A percentile compares a stretch with the other conserved stretches of the same genome.
These are phyloP conservation scores for Floccularia luteovirens DNA, from an alignment of 768 basidiomycete genomes.

Conservation along the genomic window DNA sequence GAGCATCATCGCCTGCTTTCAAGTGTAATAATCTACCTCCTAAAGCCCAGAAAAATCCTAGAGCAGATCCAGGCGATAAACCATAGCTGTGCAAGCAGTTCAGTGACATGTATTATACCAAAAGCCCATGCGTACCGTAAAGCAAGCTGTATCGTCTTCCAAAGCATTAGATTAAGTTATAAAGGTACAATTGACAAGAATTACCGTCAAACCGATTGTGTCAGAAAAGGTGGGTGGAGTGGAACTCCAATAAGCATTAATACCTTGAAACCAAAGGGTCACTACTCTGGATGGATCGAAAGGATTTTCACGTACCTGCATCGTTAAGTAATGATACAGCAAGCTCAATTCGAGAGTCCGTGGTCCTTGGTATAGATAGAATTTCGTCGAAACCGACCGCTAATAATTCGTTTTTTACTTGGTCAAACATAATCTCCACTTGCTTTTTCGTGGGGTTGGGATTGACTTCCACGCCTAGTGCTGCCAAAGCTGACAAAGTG, in stretches of 20 bases:
- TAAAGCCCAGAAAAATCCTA: slow-evolving; percentile 70
- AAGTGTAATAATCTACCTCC: slow-evolving; percentile 32
- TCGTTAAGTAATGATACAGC: slow-evolving; percentile 64
- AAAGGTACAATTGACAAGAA: slow-evolving; percentile 11
- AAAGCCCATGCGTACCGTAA: slow-evolving; percentile 32
- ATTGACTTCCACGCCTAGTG: slow-evolving; percentile 57
- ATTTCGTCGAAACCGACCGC: slow-evolving; percentile 66
- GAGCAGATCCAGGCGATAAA: slow-evolving; percentile 59
- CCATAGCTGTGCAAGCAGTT: slow-evolving; percentile 35
- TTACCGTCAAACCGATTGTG: slow-evolving; percentile 58
- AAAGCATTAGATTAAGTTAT: not conserved
- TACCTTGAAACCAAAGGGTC: slow-evolving; percentile 26
- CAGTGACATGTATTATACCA: no score
- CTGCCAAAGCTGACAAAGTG: slow-evolving; percentile 49
- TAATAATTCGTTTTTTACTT: slow-evolving; percentile 64
- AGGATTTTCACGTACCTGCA: slow-evolving; percentile 34
- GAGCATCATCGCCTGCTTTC: slow-evolving; percentile 1
- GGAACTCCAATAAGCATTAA: slow-evolving; percentile 67
- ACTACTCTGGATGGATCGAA: not conserved
- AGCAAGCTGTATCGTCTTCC: slow-evolving; percentile 57
- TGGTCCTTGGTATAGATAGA: slow-evolving; percentile 51
- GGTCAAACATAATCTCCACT: slow-evolving; percentile 59
- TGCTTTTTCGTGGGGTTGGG: slow-evolving; percentile 42
- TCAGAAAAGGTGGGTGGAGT: slow-evolving; percentile 47
- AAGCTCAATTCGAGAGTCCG: slow-evolving; percentile 51